Base-by-base conservation (phyloP, 805 yeast species). In the Wickerhamomyces chaumierensis region DNA sequence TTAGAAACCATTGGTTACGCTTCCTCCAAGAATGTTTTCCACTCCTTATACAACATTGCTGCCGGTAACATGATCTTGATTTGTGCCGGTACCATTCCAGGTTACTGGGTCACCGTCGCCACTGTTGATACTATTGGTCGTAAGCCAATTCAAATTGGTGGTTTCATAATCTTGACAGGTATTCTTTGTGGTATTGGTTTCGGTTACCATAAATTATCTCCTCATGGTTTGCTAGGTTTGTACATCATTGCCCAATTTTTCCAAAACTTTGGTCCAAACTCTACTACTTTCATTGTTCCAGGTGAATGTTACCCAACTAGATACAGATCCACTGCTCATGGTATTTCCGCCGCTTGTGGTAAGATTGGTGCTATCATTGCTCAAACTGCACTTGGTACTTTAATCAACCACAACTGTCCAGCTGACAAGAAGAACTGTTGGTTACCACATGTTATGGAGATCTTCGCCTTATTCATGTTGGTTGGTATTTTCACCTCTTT, bases 11-110 rank as follows among this genome's bases (percentile, higher is more conserved):
- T 86, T 59, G 95, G 95, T 56, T 86, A 71, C 60, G 87, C 95
- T 37, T 72, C 81, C 33, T 71, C 77, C 25, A 58, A 64, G 18
- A 82, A 83, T 57, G 75, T 84, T 41, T 86, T 86, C 69, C 57
- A 67, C 40, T 69, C 75, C 35, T 65, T 87, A 46, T 79, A 78
- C 68, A 75, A 86, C 61, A 61, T 81, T 44, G 83, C 90, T 58
- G 94, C 87, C 42, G 96, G 96, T 77, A 86, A 86, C 65, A 72
- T 86, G 69, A 86, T 86, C 65, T 72, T 86, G 60, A 76, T 86
- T 46, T 84, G 94, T 73, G 96, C 96, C 41, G 96, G 96, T 70
- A 73, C 92, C 35, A 75, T 86, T 62, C 95, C 95, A 52, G 96
- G 96, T 57, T 86, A 86, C 66, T 86, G 95, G 95, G 66, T 71